Evolutionary conservation across 2,329 filamentous ascomycete species (phyloP).

Genomic region (Cladophialophora carrionii): DNA sequence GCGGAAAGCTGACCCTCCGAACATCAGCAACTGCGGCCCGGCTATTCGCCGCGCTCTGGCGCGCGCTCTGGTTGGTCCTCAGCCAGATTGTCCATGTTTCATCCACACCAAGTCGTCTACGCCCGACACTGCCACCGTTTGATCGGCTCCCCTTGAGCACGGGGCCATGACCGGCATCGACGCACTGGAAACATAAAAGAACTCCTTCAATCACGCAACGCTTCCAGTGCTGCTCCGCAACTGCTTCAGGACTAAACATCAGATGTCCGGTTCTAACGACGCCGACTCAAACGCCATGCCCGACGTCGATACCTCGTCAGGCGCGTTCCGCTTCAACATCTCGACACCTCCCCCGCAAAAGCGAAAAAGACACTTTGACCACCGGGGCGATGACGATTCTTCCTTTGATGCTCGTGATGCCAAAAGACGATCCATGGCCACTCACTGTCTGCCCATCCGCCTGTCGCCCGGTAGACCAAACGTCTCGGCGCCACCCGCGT

Average conservation of each 20-base stretch:
- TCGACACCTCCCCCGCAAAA: constrained; percentile 22
- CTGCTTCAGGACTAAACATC: constrained; percentile 5
- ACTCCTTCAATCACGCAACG: constrained; percentile 20
- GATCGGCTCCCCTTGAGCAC: constrained; percentile 32
- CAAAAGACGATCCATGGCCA: constrained; percentile 27
- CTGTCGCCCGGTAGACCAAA: constrained; percentile 30
- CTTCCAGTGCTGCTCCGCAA: neutral
- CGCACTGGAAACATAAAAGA: constrained; percentile 28
- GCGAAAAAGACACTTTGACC: constrained; percentile 26
- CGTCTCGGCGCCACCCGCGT: constrained; percentile 26
- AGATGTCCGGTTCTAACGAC: constrained; percentile 21
- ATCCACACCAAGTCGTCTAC: constrained; percentile 27
- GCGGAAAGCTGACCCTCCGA: constrained; percentile 31
- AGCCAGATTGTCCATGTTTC: constrained; percentile 34
- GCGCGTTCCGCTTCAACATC: constrained; percentile 23
- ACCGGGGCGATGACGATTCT: constrained; percentile 15
- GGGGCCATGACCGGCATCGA: constrained; percentile 21
- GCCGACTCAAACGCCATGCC: constrained; percentile 24
- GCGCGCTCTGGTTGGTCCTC: constrained; percentile 34
- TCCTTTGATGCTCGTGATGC: constrained; percentile 19
- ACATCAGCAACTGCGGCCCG: constrained; percentile 13
- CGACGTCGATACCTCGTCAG: constrained; percentile 23
- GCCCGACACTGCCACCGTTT: constrained; percentile 36
- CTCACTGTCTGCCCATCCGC: constrained; percentile 32
- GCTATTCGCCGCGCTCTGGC: constrained; percentile 22